Base-by-base conservation (phyloP, 2,329 filamentous ascomycete species). In the Cercospora citrullina region DNA sequence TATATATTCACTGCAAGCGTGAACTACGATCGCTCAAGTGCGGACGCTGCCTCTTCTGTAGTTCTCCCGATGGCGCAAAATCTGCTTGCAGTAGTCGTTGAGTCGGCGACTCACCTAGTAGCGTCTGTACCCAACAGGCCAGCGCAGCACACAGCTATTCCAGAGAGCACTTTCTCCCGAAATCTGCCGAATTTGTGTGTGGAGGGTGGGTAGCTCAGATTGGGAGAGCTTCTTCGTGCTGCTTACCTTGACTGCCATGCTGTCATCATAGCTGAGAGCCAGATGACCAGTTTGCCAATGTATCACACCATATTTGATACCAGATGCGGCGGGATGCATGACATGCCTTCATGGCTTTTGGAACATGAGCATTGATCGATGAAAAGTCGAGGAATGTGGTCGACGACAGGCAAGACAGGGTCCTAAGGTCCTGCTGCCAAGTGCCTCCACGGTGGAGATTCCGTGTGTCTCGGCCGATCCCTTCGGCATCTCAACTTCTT, bases 101-200 rank as follows among this genome's bases (percentile, higher is more conserved):
- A 21, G 55, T 28, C 55, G 55, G 55, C 55, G 28, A 59, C 7
- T 36, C 53, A 66, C 23, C 14, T 63, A 65, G 51, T 51, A 45
- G 64, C 53, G 66, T 59, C 28, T 18, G 4, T 36, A 14, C 18
- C 30, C 30, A 59, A 8, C 55, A 59, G 21, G 59, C 28, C 55
- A 48, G 36, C 51, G 57, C 31, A 59, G 63, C n/a, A 48, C 23
- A 48, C 9, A 10, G n/a, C 21, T 26, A 6, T 5, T 62, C 36
- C 26, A 23, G 33, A 53, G 21, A 53, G 48, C 18, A 36, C n/a
- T 42, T 60, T 42, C 58, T 48, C 36, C 60, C 60, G 60, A 28
- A 14, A 45, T 62, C 39, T 30, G 42, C 60, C 60, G 36, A 31
- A 51, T 28, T 28, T n/a, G 26, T 16, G 59, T 30, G 59, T 39